Percentiles rank a stretch among this genome's conserved stretches.
phyloP scores from a whole-genome alignment of 2,329 filamentous ascomycete species.

The Aspergillus sp. region DNA sequence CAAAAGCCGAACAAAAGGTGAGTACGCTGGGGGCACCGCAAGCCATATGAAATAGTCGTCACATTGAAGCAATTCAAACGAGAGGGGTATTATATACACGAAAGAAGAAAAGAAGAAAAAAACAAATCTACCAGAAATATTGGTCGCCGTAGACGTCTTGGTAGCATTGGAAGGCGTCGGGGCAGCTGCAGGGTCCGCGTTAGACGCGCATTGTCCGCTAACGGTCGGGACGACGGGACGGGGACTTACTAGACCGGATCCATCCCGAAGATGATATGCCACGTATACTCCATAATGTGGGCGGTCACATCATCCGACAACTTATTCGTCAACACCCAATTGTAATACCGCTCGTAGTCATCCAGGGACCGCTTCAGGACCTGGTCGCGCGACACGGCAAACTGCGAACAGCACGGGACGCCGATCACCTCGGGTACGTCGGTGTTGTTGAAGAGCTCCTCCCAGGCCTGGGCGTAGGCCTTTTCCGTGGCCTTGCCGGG shows the following conservation, averaged over 20 bases:
- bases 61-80: not conserved
- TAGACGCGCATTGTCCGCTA: not conserved
- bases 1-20: too few species aligned
- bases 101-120: too few species aligned
- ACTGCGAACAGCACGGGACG: slow-evolving; percentile 65
- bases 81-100: slow-evolving; percentile 19
- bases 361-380: slow-evolving; percentile 40
- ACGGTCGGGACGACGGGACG: not conserved
- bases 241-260: slow-evolving; percentile 18
- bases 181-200: slow-evolving; percentile 51
- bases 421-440: slow-evolving; percentile 52
- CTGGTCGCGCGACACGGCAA: slow-evolving; percentile 57
- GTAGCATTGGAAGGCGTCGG: slow-evolving; percentile 58
- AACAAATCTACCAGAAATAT: slow-evolving; percentile 23
- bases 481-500: slow-evolving; percentile 25
- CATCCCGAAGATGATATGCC: slow-evolving; percentile 50
- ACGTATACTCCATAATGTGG: slow-evolving; percentile 54
- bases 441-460: slow-evolving; percentile 42
- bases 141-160: slow-evolving; percentile 58
- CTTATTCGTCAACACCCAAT: slow-evolving; percentile 49
- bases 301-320: slow-evolving; percentile 48
- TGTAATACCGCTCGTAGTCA: slow-evolving; percentile 47
- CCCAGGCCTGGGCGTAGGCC: slow-evolving; percentile 31
- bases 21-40: too few species aligned
- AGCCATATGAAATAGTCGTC: not conserved